These are phyloP conservation scores for Chaetomium sp. DNA, from an alignment of 2,329 filamentous ascomycete genomes.

Conservation along the genomic window DNA sequence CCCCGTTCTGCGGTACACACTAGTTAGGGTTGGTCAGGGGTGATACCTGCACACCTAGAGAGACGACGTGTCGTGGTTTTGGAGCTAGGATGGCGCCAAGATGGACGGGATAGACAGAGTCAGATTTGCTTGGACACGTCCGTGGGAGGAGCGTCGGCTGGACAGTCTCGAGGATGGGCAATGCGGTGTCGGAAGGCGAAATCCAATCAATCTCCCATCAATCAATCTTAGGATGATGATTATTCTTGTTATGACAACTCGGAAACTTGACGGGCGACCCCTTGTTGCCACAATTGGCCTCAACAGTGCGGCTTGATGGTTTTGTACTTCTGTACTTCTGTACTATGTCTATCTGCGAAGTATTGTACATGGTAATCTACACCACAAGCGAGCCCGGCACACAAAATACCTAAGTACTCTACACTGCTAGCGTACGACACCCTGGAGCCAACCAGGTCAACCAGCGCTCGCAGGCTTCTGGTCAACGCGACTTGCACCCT, in stretches of 20 bases:
- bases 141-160: background rate
- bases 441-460: too few relatives aligned
- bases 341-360: too few relatives aligned
- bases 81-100: constrained; percentile 3
- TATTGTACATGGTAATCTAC: too few relatives aligned
- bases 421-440: too few relatives aligned
- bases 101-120: constrained; percentile 19
- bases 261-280: background rate
- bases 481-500: background rate
- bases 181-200: constrained; percentile 5
- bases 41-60: constrained; percentile 17
- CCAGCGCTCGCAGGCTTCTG: background rate
- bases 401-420: too few relatives aligned
- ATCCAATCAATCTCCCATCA: constrained; percentile 25
- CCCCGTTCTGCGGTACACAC: constrained; percentile 7
- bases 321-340: too few relatives aligned
- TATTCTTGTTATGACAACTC: background rate
- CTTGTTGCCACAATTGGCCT: background rate
- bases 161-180: background rate
- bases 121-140: constrained; percentile 14
- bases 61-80: background rate
- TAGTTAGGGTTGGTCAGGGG: constrained; percentile 16
- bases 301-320: background rate
- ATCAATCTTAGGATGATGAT: background rate
- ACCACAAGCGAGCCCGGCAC: too few relatives aligned